These are phyloP conservation scores for Arctium lappa DNA, from an alignment of 129 eudicot species.

Conservation along the genomic window DNA sequence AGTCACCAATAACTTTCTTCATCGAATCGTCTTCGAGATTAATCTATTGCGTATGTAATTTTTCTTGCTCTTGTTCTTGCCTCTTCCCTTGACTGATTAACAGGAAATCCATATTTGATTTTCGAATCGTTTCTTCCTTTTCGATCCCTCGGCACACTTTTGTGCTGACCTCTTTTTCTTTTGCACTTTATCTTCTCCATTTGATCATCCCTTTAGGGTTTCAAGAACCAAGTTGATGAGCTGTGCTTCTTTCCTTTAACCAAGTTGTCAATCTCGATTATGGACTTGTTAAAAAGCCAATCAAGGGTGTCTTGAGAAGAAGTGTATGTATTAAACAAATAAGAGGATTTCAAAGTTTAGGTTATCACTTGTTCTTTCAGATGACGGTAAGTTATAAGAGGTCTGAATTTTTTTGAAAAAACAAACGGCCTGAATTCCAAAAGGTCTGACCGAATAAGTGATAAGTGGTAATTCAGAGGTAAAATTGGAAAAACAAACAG, in stretches of 20 bases:
- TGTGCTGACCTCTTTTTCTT: constrained; percentile 7
- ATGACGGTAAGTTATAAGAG: no score
- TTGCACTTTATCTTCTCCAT: not conserved
- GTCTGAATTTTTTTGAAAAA: no score
- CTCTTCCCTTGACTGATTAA: constrained; percentile 13
- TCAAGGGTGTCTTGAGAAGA: constrained; percentile 23
- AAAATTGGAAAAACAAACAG: no score
- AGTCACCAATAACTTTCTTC: constrained; percentile 8
- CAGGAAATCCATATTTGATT: constrained; percentile 12
- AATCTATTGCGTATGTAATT: constrained; percentile 12
- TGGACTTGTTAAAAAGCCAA: constrained; percentile 55
- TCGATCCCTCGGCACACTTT: not conserved
- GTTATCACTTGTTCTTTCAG: no score
- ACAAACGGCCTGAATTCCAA: no score
- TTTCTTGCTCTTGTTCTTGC: not conserved
- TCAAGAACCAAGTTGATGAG: constrained; percentile 14
- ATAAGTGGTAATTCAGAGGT: no score
- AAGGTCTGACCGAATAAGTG: no score
- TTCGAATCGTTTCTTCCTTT: constrained; percentile 9
- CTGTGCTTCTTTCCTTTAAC: constrained; percentile 17
- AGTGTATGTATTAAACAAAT: no score
- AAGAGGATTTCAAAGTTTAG: no score
- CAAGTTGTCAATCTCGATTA: constrained; percentile 50
- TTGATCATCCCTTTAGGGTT: not conserved
- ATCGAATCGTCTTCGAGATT: constrained; percentile 18